These are phyloP conservation scores for Neohortaea acidophila DNA, from an alignment of 495 filamentous ascomycete species.

Conservation along the genomic window DNA sequence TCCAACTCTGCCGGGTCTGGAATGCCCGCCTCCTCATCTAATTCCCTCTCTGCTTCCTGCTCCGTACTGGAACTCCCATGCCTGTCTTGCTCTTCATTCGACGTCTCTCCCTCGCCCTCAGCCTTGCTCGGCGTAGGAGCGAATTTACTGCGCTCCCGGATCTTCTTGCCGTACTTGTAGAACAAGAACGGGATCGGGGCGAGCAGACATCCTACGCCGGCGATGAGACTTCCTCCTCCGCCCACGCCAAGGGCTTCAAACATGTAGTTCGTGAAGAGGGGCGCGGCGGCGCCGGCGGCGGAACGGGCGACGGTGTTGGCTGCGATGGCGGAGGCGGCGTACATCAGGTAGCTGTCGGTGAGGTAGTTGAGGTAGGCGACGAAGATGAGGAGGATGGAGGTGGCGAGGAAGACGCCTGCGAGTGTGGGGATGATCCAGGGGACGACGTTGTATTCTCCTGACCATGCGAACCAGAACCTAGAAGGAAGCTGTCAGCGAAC, in stretches of 20 bases:
- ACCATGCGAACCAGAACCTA: constrained; percentile 48
- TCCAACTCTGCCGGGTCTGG: not conserved
- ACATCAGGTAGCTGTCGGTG: constrained; percentile 21
- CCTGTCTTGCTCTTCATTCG: not conserved
- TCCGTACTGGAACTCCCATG: not conserved
- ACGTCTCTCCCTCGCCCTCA: not conserved
- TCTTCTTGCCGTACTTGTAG: constrained; percentile 33
- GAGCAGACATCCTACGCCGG: constrained; percentile 30
- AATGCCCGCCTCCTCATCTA: constrained; percentile 4
- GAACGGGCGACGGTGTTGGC: constrained; percentile 25
- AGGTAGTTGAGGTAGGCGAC: constrained; percentile 21
- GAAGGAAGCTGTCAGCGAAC: constrained; percentile 27
- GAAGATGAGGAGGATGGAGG: constrained; percentile 11
- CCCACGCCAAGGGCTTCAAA: constrained; percentile 27
- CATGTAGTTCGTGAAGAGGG: constrained; percentile 24
- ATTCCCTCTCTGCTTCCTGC: constrained; percentile 3
- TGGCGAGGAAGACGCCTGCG: constrained; percentile 21
- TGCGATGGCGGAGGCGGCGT: constrained; percentile 23
- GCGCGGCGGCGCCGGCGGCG: constrained; percentile 19
- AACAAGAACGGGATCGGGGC: constrained; percentile 36
- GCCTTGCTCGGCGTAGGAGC: constrained; percentile 23
- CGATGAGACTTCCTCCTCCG: constrained; percentile 33
- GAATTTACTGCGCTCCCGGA: constrained; percentile 29
- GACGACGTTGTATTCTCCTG: constrained; percentile 23
- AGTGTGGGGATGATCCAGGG: constrained; percentile 37